Percentiles rank a stretch among this genome's conserved stretches.
phyloP scores from a whole-genome alignment of 2,329 filamentous ascomycete genomes.

The Cercospora sp. region DNA sequence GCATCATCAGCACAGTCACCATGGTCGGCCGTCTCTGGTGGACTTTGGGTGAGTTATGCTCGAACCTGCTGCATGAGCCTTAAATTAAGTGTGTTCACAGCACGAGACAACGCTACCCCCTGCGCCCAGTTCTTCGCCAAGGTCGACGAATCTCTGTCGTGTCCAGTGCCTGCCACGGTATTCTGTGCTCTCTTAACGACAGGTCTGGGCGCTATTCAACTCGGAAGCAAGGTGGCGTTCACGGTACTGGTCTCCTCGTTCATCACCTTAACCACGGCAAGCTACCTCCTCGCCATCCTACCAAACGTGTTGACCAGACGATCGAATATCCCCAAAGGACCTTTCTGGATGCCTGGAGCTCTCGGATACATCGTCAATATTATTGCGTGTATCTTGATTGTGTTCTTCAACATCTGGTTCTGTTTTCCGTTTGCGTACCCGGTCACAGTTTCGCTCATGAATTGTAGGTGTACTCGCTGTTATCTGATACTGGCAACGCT shows the following conservation, averaged over 20 bases:
- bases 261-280: conserved; percentile 39
- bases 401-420: conserved; percentile 42
- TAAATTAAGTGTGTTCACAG: background rate
- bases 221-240: conserved; percentile 39
- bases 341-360: conserved; percentile 39
- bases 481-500: conserved; percentile 28
- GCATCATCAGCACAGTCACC: conserved; percentile 54
- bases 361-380: conserved; percentile 37
- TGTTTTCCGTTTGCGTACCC: conserved; percentile 40
- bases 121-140: conserved; percentile 54
- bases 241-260: conserved; percentile 41
- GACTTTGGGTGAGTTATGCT: conserved; percentile 44
- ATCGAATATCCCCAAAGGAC: conserved; percentile 36
- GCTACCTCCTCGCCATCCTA: conserved; percentile 40
- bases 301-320: conserved; percentile 39
- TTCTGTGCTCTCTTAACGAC: conserved; percentile 55
- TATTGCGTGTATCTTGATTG: conserved; percentile 36
- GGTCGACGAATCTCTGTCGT: conserved; percentile 57
- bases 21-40: conserved; percentile 49
- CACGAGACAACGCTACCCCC: conserved; percentile 62
- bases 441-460: conserved; percentile 32
- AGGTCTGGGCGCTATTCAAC: conserved; percentile 39
- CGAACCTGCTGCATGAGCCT: background rate
- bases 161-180: conserved; percentile 61
- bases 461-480: conserved; percentile 45